These are phyloP conservation scores for sweet orange (Citrus sinensis) DNA, from an alignment of 345 rosid species.

Conservation along the genomic window DVS_A1.0 CM039167.1:25679501-25680000, in stretches of 20 bases:
- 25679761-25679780: slow-evolving; percentile 58
- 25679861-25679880: no score
- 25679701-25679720: background rate
- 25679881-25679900: no score
- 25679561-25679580: background rate
- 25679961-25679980: background rate
- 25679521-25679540: slow-evolving; percentile 45
- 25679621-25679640: no score
- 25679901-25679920: background rate
- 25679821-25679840: background rate
- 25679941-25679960: background rate
- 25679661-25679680: no score
- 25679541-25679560: background rate
- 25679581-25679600: background rate
- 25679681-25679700: background rate
- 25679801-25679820: slow-evolving; percentile 66
- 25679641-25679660: background rate
- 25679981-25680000: slow-evolving; percentile 8
- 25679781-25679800: slow-evolving; percentile 84
- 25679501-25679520: slow-evolving; percentile 89
- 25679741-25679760: slow-evolving; percentile 57
- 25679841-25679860: background rate
- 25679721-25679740: slow-evolving; percentile 67
- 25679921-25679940: background rate
- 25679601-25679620: background rate